Conservation (phyloP, 2,329 filamentous ascomycete species). For the Monilinia aucupariae region DNA sequence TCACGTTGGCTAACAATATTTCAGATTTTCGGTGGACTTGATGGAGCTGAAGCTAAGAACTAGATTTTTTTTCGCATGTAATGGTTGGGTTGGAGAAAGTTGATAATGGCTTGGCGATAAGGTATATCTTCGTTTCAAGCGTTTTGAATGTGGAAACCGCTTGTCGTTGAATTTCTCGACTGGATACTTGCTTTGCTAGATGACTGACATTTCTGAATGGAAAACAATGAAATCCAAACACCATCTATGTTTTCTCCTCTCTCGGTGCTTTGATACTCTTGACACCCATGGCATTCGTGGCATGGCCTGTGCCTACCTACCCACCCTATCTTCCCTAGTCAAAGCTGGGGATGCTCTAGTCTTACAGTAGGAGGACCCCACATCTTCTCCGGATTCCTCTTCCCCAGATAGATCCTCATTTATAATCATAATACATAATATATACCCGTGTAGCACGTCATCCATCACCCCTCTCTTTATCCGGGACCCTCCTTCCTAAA, state of each 20-base stretch:
- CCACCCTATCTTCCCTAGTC: neutral
- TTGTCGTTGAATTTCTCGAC: neutral
- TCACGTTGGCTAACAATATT: constrained; percentile 20
- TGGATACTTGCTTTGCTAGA: neutral
- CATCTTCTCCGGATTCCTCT: constrained; percentile 10
- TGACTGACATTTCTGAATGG: neutral
- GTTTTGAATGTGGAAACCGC: constrained; percentile 1
- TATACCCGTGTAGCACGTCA: neutral
- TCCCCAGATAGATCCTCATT: constrained; percentile 3
- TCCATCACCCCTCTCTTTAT: neutral
- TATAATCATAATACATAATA: constrained; percentile 5
- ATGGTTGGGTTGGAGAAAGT: constrained; percentile 8
- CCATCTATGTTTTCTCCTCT: neutral
- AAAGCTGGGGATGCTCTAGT: constrained; percentile 6
- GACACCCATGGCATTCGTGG: neutral
- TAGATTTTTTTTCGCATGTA: constrained; percentile 9
- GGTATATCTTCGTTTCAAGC: constrained; percentile 12
- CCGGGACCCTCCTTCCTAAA: neutral
- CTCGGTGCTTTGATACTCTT: neutral
- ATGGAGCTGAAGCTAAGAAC: constrained; percentile 22
- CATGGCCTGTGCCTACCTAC: constrained; percentile 4
- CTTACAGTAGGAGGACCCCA: constrained; percentile 6
- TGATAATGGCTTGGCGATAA: constrained; percentile 16
- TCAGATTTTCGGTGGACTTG: constrained; percentile 33
- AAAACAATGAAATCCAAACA: constrained; percentile 2